Percentiles rank a stretch among this genome's conserved stretches.
Evolutionary conservation across 352 stramenopile genomes (phyloP).

Genomic region (Pythium scleroteichum): DNA sequence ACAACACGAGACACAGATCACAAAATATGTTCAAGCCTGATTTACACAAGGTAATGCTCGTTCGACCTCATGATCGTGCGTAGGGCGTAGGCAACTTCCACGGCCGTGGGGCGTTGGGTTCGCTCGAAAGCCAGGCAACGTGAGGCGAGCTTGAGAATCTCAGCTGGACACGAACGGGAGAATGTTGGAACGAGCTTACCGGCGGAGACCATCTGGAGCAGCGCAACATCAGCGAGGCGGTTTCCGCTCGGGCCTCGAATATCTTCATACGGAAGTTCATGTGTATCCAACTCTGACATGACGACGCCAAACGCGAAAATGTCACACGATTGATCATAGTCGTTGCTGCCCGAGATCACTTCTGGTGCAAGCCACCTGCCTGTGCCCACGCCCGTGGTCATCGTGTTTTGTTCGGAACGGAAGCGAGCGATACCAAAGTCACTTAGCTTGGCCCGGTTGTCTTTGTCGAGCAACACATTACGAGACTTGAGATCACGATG

Average conservation of each 20-base stretch:
- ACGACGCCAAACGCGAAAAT: conserved; percentile 42
- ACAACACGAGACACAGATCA: neutral
- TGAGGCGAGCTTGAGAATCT: conserved; percentile 34
- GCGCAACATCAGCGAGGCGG: conserved; percentile 34
- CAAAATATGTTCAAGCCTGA: neutral
- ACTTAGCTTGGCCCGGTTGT: conserved; percentile 37
- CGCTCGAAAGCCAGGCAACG: conserved; percentile 35
- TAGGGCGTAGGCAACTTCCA: conserved; percentile 36
- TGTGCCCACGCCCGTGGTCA: conserved; percentile 38
- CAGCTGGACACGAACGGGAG: conserved; percentile 24
- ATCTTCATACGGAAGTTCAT: conserved; percentile 41
- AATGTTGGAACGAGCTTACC: conserved; percentile 38
- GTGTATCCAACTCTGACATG: conserved; percentile 46
- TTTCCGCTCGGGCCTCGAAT: conserved; percentile 29
- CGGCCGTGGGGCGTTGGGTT: conserved; percentile 32
- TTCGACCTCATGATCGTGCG: conserved; percentile 32
- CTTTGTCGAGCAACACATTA: conserved; percentile 36
- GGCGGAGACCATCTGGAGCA: conserved; percentile 44
- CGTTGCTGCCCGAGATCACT: conserved; percentile 36
- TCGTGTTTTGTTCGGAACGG: conserved; percentile 37
- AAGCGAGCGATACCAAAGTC: conserved; percentile 42
- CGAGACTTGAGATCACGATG: conserved; percentile 45
- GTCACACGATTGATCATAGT: conserved; percentile 40
- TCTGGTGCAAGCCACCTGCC: conserved; percentile 39
- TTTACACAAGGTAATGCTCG: conserved; percentile 23